Evolutionary conservation across 2,329 filamentous ascomycete species (phyloP).

Genomic region (Diaporthe velutina): DNA sequence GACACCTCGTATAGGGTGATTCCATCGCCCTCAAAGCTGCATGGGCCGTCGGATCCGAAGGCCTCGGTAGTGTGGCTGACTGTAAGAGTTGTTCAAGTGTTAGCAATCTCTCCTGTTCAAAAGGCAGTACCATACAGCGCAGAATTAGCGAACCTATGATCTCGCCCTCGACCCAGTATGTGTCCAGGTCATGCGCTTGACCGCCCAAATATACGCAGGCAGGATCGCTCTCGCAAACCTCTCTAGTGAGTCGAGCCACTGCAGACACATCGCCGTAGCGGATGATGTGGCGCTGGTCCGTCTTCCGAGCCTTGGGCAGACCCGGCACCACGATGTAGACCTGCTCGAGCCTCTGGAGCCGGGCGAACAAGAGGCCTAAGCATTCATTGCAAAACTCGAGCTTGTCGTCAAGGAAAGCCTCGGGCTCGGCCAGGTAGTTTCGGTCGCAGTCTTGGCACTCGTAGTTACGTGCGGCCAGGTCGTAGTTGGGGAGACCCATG

Average conservation of each 20-base stretch:
- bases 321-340: background rate
- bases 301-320: background rate
- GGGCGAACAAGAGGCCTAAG: background rate
- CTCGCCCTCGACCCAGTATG: no score
- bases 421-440: background rate
- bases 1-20: background rate
- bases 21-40: background rate
- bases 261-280: background rate
- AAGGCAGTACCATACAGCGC: background rate
- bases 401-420: rapidly evolving
- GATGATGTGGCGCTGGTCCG: background rate
- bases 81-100: background rate
- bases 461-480: background rate
- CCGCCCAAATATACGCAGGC: background rate
- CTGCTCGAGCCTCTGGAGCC: background rate
- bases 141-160: background rate
- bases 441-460: background rate
- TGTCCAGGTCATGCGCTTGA: background rate
- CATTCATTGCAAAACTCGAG: background rate
- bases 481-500: background rate
- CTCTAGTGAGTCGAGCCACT: rapidly evolving
- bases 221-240: background rate
- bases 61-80: background rate
- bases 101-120: background rate
- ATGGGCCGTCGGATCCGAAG: background rate